Evolutionary conservation across 371 early-diverging fungal species (phyloP).

Genomic region (Nematocida major): DNA sequence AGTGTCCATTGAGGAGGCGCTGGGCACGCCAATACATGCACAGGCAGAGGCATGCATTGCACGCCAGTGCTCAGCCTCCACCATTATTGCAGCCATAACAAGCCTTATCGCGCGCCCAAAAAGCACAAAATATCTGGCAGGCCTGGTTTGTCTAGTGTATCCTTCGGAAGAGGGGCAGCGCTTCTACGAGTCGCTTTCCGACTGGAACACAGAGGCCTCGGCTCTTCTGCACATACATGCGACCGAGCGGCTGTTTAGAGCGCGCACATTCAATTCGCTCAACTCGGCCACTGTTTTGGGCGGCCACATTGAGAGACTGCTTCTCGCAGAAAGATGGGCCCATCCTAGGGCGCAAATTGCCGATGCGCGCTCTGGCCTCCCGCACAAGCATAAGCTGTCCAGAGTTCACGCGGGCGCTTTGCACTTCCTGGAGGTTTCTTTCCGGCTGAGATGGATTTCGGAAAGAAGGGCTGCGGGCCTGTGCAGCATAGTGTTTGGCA

Average conservation of each 20-base stretch:
- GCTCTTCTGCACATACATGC: slow-evolving; percentile 2
- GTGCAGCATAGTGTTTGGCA: background rate
- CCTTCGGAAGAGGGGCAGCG: background rate
- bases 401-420: background rate
- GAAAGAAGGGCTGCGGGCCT: background rate
- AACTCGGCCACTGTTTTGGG: no score
- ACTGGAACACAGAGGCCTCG: background rate
- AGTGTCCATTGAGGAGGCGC: background rate
- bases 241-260: no score
- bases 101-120: background rate
- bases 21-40: background rate
- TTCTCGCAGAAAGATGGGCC: no score
- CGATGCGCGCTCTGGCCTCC: no score
- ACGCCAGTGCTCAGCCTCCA: background rate
- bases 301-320: no score
- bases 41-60: background rate
- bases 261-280: no score
- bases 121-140: background rate
- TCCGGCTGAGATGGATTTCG: background rate
- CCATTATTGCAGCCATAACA: background rate
- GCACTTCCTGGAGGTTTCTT: slow-evolving; percentile 4
- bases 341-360: no score
- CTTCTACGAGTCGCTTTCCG: background rate
- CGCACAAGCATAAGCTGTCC: background rate
- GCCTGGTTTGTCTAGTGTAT: background rate